phyloP scores from a whole-genome alignment of 106 monocot genomes.

The Narthecium ossifragum region DNA sequence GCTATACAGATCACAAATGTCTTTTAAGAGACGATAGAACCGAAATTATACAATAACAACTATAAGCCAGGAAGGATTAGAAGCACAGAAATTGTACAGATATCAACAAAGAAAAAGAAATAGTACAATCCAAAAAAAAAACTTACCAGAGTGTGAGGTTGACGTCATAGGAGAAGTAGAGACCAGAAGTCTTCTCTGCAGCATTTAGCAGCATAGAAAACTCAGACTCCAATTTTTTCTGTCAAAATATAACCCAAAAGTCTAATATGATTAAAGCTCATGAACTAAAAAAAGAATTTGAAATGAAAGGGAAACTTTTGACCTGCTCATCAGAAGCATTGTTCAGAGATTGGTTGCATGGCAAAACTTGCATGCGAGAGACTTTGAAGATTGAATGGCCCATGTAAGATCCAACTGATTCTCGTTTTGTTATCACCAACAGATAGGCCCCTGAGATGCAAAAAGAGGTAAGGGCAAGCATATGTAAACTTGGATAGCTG shows the following conservation, averaged over 20 bases:
- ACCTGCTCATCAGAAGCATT: conserved; percentile 58
- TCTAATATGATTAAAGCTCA: conserved; percentile 1
- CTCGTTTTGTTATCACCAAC: conserved; percentile 67
- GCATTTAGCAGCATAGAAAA: conserved; percentile 69
- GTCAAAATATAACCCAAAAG: conserved; percentile 16
- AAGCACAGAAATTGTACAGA: background rate
- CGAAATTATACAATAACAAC: too few relatives aligned
- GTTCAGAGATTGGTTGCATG: conserved; percentile 65
- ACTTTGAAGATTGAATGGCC: conserved; percentile 80
- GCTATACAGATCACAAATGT: too few relatives aligned
- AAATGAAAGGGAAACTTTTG: background rate
- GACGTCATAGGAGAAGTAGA: conserved; percentile 97
- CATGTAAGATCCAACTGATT: conserved; percentile 77
- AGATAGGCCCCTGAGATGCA: conserved; percentile 48
- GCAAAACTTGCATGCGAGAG: conserved; percentile 59
- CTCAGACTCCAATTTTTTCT: conserved; percentile 90
- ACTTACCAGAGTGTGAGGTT: conserved; percentile 87
- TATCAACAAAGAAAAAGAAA: background rate
- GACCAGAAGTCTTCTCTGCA: conserved; percentile 69
- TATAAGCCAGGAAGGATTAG: too few relatives aligned
- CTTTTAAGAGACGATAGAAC: too few relatives aligned
- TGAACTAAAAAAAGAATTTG: conserved; percentile 5
- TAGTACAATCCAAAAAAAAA: background rate
- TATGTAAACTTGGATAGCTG: background rate
- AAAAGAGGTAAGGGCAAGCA: background rate